Evolutionary conservation across 1,139 yeast genomes (phyloP).

Genomic region (Zygosaccharomyces pseudobailii): DNA sequence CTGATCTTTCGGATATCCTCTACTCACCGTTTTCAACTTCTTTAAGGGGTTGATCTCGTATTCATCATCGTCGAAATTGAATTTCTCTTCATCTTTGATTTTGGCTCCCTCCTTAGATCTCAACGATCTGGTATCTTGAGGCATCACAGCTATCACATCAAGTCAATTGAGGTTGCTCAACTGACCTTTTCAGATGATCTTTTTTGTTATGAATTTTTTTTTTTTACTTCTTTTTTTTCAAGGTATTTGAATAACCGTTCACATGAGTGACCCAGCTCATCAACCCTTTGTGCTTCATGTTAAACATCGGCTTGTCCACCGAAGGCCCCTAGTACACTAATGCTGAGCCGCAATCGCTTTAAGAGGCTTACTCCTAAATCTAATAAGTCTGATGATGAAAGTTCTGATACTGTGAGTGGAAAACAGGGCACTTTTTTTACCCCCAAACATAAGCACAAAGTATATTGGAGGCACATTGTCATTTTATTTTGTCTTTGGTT

Average conservation of each 20-base stretch:
- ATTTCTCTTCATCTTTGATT: slow-evolving; percentile 17
- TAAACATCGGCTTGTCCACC: neutral
- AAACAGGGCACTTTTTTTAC: slow-evolving; percentile 1
- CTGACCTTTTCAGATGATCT: neutral
- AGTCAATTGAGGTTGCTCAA: neutral
- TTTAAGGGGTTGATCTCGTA: slow-evolving; percentile 20
- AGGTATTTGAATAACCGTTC: neutral
- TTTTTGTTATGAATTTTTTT: neutral
- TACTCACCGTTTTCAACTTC: slow-evolving; percentile 12
- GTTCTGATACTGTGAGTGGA: slow-evolving; percentile 1
- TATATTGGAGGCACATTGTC: slow-evolving; percentile 25
- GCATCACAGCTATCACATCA: slow-evolving; percentile 4
- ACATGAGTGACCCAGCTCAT: neutral
- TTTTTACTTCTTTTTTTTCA: neutral
- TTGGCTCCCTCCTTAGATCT: slow-evolving; percentile 17
- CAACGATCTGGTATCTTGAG: slow-evolving; percentile 15
- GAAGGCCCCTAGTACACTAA: neutral
- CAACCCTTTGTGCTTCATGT: neutral
- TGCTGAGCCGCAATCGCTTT: slow-evolving; percentile 11
- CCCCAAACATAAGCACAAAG: slow-evolving; percentile 3
- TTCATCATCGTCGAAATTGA: slow-evolving; percentile 28
- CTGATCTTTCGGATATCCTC: slow-evolving; percentile 8
- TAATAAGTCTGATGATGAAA: slow-evolving; percentile 8
- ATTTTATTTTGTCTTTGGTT: slow-evolving; percentile 40
- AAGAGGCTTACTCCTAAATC: slow-evolving; percentile 8